Base-by-base conservation (phyloP, 2,329 filamentous ascomycete genomes). In the Endocalyx cinctus region DNA sequence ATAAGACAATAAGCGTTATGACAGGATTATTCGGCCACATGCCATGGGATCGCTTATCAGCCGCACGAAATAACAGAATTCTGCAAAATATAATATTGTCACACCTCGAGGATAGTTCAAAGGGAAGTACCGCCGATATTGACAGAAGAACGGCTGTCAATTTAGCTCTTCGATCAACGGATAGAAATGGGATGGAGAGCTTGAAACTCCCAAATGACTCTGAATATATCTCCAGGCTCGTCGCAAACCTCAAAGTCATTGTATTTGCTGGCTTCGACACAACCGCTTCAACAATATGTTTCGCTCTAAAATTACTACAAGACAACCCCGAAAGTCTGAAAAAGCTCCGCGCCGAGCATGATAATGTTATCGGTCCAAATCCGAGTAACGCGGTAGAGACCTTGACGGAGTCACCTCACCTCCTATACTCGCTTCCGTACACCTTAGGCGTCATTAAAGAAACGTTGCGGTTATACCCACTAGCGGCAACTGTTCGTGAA, bases 181-280 rank as follows among this genome's bases (percentile, higher is more conserved):
- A n/a, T n/a, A n/a, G n/a, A n/a, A n/a, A n/a, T n/a, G n/a, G n/a
- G n/a, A n/a, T n/a, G n/a, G n/a, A n/a, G n/a, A n/a, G n/a, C n/a
- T n/a, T n/a, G n/a, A n/a, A n/a, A n/a, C n/a, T n/a, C n/a, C n/a
- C n/a, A n/a, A n/a, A n/a, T n/a, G n/a, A n/a, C n/a, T n/a, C n/a
- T n/a, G n/a, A n/a, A n/a, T n/a, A n/a, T n/a, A 11, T 34, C 26
- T 13, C 16, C 4, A 10, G 15, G 26, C 15, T 41, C 33, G 5
- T 19, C 20, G 20, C 25, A 25, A n/a, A 43, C 23, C 29, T 35
- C 33, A 10, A 43, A 13, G 14, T 46, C 42, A 22, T 54, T 30
- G 35, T 79, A 5, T 74, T 74, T 12, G 79, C 78, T 1, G 79
- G 79, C 3, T 77, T 79, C 45, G 79, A 83, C 42, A 81, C 79